Conservation (phyloP, 23 red algal genomes). For the Gracilaria vermiculophylla region DNA sequence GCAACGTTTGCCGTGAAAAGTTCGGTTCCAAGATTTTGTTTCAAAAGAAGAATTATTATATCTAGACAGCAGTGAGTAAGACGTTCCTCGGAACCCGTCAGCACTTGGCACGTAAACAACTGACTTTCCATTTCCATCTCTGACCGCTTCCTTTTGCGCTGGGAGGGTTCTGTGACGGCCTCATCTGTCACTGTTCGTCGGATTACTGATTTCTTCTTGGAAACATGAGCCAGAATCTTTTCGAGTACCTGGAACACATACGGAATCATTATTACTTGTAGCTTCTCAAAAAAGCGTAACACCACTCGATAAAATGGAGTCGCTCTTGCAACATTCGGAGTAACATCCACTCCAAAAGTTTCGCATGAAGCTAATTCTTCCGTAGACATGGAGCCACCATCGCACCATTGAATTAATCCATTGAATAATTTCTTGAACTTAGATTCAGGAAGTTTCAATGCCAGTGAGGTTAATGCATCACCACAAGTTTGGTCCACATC, state of each 20-base stretch:
- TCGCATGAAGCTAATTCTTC: not conserved
- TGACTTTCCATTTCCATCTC: not conserved
- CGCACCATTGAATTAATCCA: constrained; percentile 27
- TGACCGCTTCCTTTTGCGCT: constrained; percentile 22
- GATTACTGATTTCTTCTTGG: not conserved
- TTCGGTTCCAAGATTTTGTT: not conserved
- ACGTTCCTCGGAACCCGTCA: not conserved
- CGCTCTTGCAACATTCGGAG: constrained; percentile 17
- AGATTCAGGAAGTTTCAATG: constrained; percentile 33
- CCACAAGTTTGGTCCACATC: constrained; percentile 20
- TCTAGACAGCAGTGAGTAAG: not conserved
- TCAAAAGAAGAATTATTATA: constrained; percentile 10
- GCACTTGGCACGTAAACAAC: not conserved
- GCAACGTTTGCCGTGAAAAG: constrained; percentile 17
- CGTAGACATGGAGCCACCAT: constrained; percentile 12
- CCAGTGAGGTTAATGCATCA: constrained; percentile 9
- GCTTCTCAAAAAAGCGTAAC: not conserved
- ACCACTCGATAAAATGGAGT: constrained; percentile 30
- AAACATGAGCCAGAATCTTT: not conserved
- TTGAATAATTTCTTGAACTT: constrained; percentile 53
- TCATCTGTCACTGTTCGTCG: not conserved
- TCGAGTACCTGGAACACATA: constrained; percentile 45
- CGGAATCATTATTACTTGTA: constrained; percentile 26
- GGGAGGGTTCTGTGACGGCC: not conserved
- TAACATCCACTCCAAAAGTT: not conserved